phyloP scores from a whole-genome alignment of 805 yeast species.

The Lachancea nothofagi region DNA sequence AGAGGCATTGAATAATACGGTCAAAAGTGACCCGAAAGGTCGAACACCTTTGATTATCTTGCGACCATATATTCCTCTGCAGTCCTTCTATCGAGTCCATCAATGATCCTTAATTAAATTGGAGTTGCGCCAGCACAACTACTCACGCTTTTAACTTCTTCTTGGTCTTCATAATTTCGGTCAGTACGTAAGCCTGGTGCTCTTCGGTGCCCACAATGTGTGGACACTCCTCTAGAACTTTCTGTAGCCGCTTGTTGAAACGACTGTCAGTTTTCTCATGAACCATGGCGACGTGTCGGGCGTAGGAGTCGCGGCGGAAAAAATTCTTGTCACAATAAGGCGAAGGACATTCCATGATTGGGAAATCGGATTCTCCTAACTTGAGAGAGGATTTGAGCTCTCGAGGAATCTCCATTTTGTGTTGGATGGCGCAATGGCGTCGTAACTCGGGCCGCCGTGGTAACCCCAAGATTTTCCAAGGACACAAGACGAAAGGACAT shows the following conservation, averaged over 20 bases:
- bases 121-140: not conserved
- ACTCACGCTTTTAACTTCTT: not conserved
- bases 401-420: conserved; percentile 30
- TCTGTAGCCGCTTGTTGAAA: conserved; percentile 35
- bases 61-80: no score
- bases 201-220: conserved; percentile 1
- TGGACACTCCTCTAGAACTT: conserved; percentile 26
- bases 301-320: conserved; percentile 48
- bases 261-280: conserved; percentile 40
- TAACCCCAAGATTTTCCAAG: conserved; percentile 45
- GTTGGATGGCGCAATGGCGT: conserved; percentile 47
- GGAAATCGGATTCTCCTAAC: conserved; percentile 26
- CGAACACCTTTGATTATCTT: no score
- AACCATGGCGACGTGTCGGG: conserved; percentile 48
- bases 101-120: not conserved
- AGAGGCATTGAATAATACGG: no score
- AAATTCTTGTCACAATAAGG: conserved; percentile 43
- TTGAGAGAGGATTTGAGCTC: conserved; percentile 27
- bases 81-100: no score
- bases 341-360: conserved; percentile 30
- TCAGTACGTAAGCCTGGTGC: conserved; percentile 4
- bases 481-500: conserved; percentile 43
- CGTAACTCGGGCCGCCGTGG: conserved; percentile 45
- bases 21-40: no score
- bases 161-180: conserved; percentile 7